phyloP scores from a whole-genome alignment of 208 protist species.

The Zelonia costaricensis region DNA sequence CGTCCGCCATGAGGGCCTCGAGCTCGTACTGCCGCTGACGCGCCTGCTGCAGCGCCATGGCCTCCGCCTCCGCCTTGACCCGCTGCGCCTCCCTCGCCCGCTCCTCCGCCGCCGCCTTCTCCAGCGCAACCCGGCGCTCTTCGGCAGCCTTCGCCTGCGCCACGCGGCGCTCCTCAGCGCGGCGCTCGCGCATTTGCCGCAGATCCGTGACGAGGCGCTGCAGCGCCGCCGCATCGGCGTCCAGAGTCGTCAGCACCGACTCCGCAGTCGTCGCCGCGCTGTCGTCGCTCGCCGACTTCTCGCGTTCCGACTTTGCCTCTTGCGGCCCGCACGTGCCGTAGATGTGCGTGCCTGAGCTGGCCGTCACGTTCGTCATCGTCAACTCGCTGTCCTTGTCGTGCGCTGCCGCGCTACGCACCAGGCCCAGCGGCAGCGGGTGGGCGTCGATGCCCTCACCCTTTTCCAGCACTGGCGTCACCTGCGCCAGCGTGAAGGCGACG shows the following conservation, averaged over 20 bases:
- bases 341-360: conserved; percentile 10
- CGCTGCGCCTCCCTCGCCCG: not conserved
- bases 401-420: not conserved
- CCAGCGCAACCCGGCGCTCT: not conserved
- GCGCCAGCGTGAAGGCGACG: not conserved
- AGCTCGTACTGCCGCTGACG: conserved; percentile 6
- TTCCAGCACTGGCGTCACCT: conserved; percentile 1
- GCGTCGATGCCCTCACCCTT: not conserved
- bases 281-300: no score
- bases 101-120: not conserved
- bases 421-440: not conserved
- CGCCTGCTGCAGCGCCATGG: not conserved
- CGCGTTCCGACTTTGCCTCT: no score
- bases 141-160: conserved; percentile 7
- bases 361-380: not conserved
- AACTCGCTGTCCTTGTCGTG: not conserved
- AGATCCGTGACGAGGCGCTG: conserved; percentile 15
- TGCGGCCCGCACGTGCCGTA: not conserved
- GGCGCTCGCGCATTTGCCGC: conserved; percentile 2
- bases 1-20: conserved; percentile 13
- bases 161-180: conserved; percentile 1
- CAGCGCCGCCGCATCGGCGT: conserved; percentile 10
- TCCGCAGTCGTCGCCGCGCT: no score
- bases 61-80: not conserved
- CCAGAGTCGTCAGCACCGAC: not conserved